Percentiles rank a stretch among this genome's conserved stretches.
Evolutionary conservation across 169 alveolate genomes (phyloP).

Genomic region (Cryptosporidium sp.): DNA sequence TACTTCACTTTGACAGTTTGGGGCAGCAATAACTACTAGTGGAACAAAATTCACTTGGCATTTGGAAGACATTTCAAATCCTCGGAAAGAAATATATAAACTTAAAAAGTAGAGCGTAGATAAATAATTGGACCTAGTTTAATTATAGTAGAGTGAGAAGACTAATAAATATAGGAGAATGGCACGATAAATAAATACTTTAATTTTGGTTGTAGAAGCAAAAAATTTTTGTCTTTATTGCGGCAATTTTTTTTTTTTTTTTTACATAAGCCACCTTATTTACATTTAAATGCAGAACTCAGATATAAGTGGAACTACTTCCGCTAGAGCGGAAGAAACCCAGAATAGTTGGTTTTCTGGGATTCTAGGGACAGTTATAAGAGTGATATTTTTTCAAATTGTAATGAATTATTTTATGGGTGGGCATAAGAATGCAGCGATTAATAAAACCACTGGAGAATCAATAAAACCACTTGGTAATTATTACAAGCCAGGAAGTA

Average conservation of each 20-base stretch:
- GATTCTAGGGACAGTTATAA: conserved; percentile 60
- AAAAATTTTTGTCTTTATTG: conserved; percentile 4
- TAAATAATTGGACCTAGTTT: too few species aligned
- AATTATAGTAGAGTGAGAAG: too few species aligned
- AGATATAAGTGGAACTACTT: background rate
- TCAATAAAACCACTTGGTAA: conserved; percentile 52
- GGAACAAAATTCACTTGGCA: too few species aligned
- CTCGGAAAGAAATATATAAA: too few species aligned
- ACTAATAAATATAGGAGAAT: too few species aligned
- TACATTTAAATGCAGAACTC: background rate
- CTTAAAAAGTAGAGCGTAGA: too few species aligned
- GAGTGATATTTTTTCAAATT: conserved; percentile 79
- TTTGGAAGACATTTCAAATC: too few species aligned
- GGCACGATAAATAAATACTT: too few species aligned
- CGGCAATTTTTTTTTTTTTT: background rate
- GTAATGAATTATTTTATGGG: conserved; percentile 81
- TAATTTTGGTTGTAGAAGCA: background rate
- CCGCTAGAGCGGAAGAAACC: background rate
- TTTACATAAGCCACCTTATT: background rate
- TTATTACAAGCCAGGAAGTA: conserved; percentile 77
- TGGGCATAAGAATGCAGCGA: conserved; percentile 73
- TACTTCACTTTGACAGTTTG: too few species aligned
- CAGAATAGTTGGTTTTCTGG: conserved; percentile 70
- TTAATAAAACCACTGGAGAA: conserved; percentile 46
- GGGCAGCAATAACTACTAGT: too few species aligned